A percentile compares a stretch with the other conserved stretches of the same genome.
Conservation (phyloP, 352 stramenopile genomes). For the Poterioochromonas sp. region DNA sequence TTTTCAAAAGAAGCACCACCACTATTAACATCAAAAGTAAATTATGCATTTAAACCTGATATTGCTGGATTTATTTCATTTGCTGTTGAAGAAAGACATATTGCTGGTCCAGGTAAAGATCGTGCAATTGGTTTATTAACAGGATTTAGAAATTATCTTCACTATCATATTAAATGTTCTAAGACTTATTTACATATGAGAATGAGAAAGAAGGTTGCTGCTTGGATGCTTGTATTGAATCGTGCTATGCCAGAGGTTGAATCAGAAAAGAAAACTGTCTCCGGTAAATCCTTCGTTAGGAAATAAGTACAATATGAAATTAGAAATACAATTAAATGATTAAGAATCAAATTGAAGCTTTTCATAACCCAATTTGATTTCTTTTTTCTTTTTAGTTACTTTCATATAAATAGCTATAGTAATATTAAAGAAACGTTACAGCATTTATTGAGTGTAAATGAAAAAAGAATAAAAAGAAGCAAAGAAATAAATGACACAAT, state of each 20-base stretch:
- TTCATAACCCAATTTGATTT: too few species aligned
- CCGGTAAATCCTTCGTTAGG: constrained; percentile 72
- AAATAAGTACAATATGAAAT: too few species aligned
- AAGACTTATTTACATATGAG: constrained; percentile 90
- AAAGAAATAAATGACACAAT: too few species aligned
- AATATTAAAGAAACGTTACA: too few species aligned
- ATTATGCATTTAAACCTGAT: constrained; percentile 31
- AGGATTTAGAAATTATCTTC: constrained; percentile 80
- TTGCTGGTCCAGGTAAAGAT: constrained; percentile 70
- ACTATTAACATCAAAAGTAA: constrained; percentile 64
- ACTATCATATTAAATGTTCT: constrained; percentile 90
- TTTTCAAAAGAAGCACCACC: constrained; percentile 73
- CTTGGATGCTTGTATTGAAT: constrained; percentile 82
- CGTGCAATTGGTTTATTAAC: constrained; percentile 73
- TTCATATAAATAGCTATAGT: too few species aligned
- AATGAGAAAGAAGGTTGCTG: constrained; percentile 82
- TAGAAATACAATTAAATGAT: too few species aligned
- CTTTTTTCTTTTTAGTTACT: too few species aligned
- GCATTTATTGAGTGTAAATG: too few species aligned
- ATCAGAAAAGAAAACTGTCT: constrained; percentile 79
- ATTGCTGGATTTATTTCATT: constrained; percentile 33
- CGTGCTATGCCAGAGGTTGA: constrained; percentile 72
- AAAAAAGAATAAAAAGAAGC: too few species aligned
- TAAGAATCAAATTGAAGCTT: too few species aligned
- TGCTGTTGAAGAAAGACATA: constrained; percentile 56